Conservation (phyloP, 1,284 basidiomycete genomes). For the Heterobasidion occidentale region DNA sequence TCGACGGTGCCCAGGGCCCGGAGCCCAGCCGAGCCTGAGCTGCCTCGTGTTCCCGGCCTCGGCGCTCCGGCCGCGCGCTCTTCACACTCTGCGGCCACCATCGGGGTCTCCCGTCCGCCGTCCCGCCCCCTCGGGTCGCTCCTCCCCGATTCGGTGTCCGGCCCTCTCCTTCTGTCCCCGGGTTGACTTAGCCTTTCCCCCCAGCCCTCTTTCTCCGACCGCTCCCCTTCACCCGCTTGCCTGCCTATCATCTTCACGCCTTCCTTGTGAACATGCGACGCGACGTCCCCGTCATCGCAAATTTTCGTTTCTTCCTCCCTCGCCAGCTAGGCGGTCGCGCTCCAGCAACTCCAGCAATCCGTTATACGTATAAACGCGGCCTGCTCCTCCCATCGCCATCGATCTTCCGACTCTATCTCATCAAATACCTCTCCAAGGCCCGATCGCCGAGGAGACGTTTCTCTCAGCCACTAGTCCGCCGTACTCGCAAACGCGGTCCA, state of each 20-base stretch:
- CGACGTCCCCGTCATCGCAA: not conserved
- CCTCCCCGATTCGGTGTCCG: not conserved
- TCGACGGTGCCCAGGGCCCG: not conserved
- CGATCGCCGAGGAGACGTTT: not conserved
- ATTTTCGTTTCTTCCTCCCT: not conserved
- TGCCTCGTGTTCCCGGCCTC: not conserved
- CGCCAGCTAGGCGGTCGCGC: too few relatives aligned
- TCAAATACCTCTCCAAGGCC: not conserved
- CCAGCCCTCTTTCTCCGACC: not conserved
- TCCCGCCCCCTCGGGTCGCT: too few relatives aligned
- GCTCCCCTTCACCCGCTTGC: not conserved
- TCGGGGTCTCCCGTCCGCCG: not conserved
- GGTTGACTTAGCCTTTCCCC: not conserved
- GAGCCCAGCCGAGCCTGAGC: not conserved
- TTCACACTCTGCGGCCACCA: not conserved
- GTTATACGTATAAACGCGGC: not conserved
- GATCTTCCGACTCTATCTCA: constrained; percentile 2
- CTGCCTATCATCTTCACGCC: not conserved
- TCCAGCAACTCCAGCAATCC: too few relatives aligned
- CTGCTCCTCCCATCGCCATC: not conserved
- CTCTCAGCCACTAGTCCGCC: not conserved
- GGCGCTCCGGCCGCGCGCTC: not conserved
- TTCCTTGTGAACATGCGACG: not conserved
- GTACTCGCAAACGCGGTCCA: not conserved
- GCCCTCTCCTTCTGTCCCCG: not conserved